phyloP scores from a whole-genome alignment of 345 rosid species.

The Populus ilicifolia region DNA sequence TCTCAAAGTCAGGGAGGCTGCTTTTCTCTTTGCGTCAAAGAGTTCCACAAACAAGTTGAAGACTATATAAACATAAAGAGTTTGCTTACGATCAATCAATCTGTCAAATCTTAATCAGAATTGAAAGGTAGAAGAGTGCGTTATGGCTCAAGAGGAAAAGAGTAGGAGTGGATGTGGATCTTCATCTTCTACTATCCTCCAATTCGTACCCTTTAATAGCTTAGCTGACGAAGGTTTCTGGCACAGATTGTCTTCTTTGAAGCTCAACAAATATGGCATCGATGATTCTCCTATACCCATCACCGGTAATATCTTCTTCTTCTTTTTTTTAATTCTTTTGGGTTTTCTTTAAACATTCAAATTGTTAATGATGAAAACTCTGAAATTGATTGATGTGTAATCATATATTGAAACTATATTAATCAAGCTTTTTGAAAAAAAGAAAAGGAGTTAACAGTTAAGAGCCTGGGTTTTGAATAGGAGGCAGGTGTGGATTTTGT shows the following conservation, averaged over 20 bases:
- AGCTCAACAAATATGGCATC: slow-evolving; percentile 80
- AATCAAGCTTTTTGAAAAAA: not conserved
- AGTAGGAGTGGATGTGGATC: slow-evolving; percentile 9
- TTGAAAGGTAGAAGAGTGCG: slow-evolving; percentile 22
- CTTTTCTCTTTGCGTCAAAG: too few species aligned
- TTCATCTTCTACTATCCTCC: slow-evolving; percentile 41
- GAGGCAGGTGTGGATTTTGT: not conserved
- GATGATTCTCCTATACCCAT: slow-evolving; percentile 85
- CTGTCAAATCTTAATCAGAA: not conserved
- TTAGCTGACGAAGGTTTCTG: slow-evolving; percentile 89
- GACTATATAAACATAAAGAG: not conserved
- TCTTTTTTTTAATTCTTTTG: not conserved
- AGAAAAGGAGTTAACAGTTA: not conserved
- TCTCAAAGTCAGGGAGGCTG: not conserved
- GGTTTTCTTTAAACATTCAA: not conserved
- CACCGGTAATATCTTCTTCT: slow-evolving; percentile 47
- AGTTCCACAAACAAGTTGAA: too few species aligned
- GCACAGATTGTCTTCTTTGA: slow-evolving; percentile 80
- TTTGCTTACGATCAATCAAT: not conserved
- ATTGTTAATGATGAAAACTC: not conserved
- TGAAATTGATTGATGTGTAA: not conserved
- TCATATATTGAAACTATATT: not conserved
- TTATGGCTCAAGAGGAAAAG: slow-evolving; percentile 22
- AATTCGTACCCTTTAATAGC: slow-evolving; percentile 76
- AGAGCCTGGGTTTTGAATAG: not conserved